These are phyloP conservation scores for Paxillus rubicundulus DNA, from an alignment of 768 basidiomycete species.

Conservation along the genomic window DNA sequence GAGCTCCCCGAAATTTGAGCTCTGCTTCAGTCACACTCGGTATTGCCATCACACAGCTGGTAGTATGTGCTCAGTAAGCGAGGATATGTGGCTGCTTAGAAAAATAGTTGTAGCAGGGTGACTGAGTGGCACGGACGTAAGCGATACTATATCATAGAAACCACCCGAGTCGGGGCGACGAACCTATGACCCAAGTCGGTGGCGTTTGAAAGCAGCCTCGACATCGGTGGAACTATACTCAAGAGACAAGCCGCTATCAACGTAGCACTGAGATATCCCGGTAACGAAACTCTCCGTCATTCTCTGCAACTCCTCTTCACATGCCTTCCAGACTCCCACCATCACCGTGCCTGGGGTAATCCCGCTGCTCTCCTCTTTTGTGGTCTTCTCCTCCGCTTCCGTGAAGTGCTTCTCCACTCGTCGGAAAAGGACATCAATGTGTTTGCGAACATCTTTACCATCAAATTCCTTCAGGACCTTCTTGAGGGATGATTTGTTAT, in stretches of 20 bases:
- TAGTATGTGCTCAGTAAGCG: no score
- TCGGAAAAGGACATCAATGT: slow-evolving; percentile 81
- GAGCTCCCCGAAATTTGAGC: no score
- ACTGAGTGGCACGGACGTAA: no score
- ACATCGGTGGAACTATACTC: slow-evolving; percentile 78
- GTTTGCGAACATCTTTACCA: slow-evolving; percentile 86
- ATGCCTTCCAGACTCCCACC: slow-evolving; percentile 86
- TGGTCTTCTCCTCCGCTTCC: slow-evolving; percentile 68
- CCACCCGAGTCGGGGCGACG: slow-evolving; percentile 6
- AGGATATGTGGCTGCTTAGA: no score
- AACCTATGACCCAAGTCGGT: slow-evolving; percentile 37
- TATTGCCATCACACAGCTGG: no score
- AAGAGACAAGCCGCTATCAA: slow-evolving; percentile 63
- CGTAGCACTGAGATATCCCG: slow-evolving; percentile 77
- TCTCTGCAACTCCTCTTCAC: slow-evolving; percentile 78
- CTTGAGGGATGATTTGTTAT: slow-evolving; percentile 75
- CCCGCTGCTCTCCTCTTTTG: slow-evolving; percentile 50
- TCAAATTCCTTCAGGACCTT: slow-evolving; percentile 83
- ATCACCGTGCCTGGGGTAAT: slow-evolving; percentile 64
- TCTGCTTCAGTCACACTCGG: no score
- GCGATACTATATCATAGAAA: slow-evolving; percentile 3
- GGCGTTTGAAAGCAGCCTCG: slow-evolving; percentile 73
- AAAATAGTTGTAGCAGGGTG: no score
- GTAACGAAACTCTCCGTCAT: slow-evolving; percentile 68
- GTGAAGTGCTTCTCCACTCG: slow-evolving; percentile 96